phyloP scores from a whole-genome alignment of 2,329 filamentous ascomycete genomes.

The Alternaria tenuissima region DNA sequence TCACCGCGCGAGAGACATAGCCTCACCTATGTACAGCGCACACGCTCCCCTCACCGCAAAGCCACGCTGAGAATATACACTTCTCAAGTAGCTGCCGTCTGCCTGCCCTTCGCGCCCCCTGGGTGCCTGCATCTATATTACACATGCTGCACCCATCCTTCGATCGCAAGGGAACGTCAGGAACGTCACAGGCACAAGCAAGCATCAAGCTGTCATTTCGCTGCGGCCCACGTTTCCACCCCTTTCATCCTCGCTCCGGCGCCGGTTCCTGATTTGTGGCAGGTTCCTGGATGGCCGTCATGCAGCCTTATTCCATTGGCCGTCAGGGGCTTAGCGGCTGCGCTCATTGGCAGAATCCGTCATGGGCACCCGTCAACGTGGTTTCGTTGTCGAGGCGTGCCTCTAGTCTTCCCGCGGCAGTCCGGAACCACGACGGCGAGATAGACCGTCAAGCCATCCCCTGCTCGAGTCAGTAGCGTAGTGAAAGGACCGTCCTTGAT shows the following conservation, averaged over 20 bases:
- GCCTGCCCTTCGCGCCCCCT: not conserved
- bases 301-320: conserved; percentile 45
- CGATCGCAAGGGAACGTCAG: conserved; percentile 12
- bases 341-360: conserved; percentile 26
- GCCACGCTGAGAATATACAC: conserved; percentile 7
- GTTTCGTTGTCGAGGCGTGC: conserved; percentile 37
- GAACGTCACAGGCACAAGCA: conserved; percentile 23
- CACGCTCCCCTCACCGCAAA: conserved; percentile 15
- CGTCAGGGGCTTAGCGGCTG: conserved; percentile 19
- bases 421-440: conserved; percentile 37
- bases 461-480: conserved; percentile 27
- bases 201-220: conserved; percentile 30
- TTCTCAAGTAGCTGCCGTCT: not conserved
- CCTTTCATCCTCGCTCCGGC: conserved; percentile 29
- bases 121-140: not conserved
- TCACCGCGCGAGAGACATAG: conserved; percentile 22
- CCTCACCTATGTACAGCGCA: conserved; percentile 11
- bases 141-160: not conserved
- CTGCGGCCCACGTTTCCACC: conserved; percentile 25
- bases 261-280: conserved; percentile 34
- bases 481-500: conserved; percentile 22
- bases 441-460: conserved; percentile 27
- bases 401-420: conserved; percentile 44
- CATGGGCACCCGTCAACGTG: conserved; percentile 39
- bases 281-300: conserved; percentile 42